A percentile compares a stretch with the other conserved stretches of the same genome.
Conservation (phyloP, 306 rosid genomes). For the Glycyrrhiza uralensis region DNA sequence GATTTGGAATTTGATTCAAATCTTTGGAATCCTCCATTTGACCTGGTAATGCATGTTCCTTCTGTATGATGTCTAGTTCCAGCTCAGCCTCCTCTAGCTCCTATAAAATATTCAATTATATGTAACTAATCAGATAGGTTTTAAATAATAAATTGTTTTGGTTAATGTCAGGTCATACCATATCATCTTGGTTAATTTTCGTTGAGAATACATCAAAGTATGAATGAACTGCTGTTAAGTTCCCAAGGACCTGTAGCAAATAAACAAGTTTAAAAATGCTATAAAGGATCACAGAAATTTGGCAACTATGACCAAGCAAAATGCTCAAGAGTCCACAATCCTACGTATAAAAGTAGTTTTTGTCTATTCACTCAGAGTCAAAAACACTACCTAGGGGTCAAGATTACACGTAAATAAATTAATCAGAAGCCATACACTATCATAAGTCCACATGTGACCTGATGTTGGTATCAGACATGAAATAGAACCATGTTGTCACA, state of each 20-base stretch:
- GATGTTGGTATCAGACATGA: background rate
- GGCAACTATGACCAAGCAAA: background rate
- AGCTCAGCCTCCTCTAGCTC: constrained; percentile 91
- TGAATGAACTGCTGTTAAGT: constrained; percentile 71
- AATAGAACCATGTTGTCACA: background rate
- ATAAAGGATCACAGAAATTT: background rate
- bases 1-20: constrained; percentile 35
- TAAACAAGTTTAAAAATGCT: constrained; percentile 13
- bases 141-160: constrained; percentile 18
- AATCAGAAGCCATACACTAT: background rate
- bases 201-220: constrained; percentile 67
- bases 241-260: constrained; percentile 66
- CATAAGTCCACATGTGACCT: background rate
- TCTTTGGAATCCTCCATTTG: constrained; percentile 43
- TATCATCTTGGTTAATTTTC: constrained; percentile 61
- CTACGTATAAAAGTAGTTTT: background rate
- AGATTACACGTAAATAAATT: background rate
- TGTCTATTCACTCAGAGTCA: background rate
- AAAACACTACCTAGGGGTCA: background rate
- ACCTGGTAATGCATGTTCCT: constrained; percentile 48
- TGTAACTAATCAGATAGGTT: constrained; percentile 7
- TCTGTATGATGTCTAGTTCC: constrained; percentile 66
- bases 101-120: constrained; percentile 43
- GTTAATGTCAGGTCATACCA: constrained; percentile 50
- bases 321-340: too few relatives aligned